Base-by-base conservation (phyloP, 495 filamentous ascomycete genomes). In the Aspergillus nidulans region DNA sequence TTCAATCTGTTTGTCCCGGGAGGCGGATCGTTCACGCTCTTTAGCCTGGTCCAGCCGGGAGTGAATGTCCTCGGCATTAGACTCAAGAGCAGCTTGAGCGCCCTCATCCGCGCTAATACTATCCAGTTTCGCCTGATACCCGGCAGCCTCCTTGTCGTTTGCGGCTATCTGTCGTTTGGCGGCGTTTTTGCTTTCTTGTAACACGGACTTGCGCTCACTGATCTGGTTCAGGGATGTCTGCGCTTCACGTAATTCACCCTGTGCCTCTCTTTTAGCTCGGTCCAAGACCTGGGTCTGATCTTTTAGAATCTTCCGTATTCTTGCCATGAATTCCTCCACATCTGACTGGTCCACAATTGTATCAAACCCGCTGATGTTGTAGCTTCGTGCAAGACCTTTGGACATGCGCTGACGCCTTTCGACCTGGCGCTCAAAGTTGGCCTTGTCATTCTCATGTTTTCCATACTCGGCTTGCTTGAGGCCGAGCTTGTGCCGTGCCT, bases 351-450 rank as follows among this genome's bases (percentile, higher is more conserved):
- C 85, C 48, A 96, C 70, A 36, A 91, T 83, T 9, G 81, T 80
- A 49, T 95, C 89, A 61, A 89, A 92, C 0, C 91, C 92, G 19
- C 88, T 85, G 52, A 97, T 87, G 53, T 83, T 86, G 66, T 97
- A 90, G n/a, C 73, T 75, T 24, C 84, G 79, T 16, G 91, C 88
- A 40, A 88, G 81, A 10, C 95, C 86, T 58, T 82, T 89, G 54
- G 97, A 84, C 68, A 95, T 79, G 1, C 72, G 74, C 55, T 85
- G 78, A 23, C 92, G 85, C 21, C 79, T 69, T 56, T 80, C 73
- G 5, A 96, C 62, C 47, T 95, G 87, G 10, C 84, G 82, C 64
- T 96, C 90, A 61, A 92, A 91, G 57, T 86, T 87, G 62, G 86
- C 85, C 67, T 91, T 89, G 65, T 96, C 84, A 7, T 92, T 91